A percentile compares a stretch with the other conserved stretches of the same genome.
These are phyloP conservation scores for Zygoascus bituminiphila DNA, from an alignment of 805 yeast species.

Conservation along the genomic window DNA sequence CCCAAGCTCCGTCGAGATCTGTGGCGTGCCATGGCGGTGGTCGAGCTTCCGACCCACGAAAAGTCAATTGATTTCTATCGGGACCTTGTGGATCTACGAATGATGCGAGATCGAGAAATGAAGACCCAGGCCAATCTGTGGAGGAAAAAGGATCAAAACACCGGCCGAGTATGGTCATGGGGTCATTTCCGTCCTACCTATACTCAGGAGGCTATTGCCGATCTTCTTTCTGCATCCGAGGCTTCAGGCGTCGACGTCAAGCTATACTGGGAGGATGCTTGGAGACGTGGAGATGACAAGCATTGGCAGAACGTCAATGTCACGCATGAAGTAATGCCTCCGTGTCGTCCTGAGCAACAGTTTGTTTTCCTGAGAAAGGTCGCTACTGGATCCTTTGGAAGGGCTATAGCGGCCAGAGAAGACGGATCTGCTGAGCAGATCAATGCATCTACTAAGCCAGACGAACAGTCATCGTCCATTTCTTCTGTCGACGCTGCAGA, in stretches of 20 bases:
- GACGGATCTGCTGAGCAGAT: conserved; percentile 1
- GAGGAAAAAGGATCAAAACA: conserved; percentile 43
- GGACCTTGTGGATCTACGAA: conserved; percentile 64
- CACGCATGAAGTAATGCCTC: conserved; percentile 17
- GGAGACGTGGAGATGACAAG: conserved; percentile 76
- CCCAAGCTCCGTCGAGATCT: conserved; percentile 73
- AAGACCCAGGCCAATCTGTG: conserved; percentile 50
- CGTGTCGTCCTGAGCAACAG: conserved; percentile 18
- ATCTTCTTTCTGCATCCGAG: conserved; percentile 61
- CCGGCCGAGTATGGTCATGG: conserved; percentile 3
- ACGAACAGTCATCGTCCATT: neutral
- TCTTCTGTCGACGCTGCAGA: neutral
- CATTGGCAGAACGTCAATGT: conserved; percentile 47
- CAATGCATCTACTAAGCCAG: neutral
- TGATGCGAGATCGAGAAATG: conserved; percentile 58
- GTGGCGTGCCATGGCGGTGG: conserved; percentile 88
- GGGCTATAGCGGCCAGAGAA: neutral
- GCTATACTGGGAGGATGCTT: conserved; percentile 74
- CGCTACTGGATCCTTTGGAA: conserved; percentile 7
- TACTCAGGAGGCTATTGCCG: conserved; percentile 87
- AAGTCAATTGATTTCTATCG: conserved; percentile 65
- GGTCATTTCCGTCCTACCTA: conserved; percentile 78
- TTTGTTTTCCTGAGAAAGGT: conserved; percentile 17
- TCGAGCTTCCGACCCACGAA: conserved; percentile 51
- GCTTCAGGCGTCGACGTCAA: conserved; percentile 42